Conservation (phyloP, 2,329 filamentous ascomycete species). For the Phyllosticta paracitricarpa region DNA sequence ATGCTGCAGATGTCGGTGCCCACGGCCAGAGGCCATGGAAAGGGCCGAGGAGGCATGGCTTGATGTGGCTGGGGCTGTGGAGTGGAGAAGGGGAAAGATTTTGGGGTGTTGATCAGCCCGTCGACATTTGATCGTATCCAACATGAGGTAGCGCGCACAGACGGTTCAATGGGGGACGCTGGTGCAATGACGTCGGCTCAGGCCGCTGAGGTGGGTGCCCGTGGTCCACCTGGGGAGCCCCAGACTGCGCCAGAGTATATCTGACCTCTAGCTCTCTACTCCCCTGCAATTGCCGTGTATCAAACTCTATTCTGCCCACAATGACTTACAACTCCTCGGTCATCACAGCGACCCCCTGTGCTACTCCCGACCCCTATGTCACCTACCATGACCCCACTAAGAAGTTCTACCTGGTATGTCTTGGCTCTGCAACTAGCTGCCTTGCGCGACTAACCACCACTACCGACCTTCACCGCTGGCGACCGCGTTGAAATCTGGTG, state of each 20-base stretch:
- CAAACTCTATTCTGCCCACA: conserved; percentile 1
- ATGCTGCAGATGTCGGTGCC: conserved; percentile 74
- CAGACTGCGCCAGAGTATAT: not conserved
- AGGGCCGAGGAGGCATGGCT: conserved; percentile 39
- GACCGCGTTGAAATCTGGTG: conserved; percentile 36
- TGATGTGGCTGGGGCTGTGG: not conserved
- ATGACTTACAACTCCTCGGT: conserved; percentile 29
- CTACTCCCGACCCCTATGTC: conserved; percentile 37
- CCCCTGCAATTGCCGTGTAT: not conserved
- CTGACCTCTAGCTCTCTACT: not conserved
- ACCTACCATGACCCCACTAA: conserved; percentile 25
- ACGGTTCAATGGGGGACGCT: not conserved
- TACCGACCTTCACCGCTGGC: conserved; percentile 34
- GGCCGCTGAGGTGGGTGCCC: not conserved
- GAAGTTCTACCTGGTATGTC: conserved; percentile 34
- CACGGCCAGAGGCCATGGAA: conserved; percentile 57
- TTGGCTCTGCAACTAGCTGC: not conserved
- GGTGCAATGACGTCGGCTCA: not conserved
- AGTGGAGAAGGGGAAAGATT: not conserved
- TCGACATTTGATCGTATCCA: not conserved
- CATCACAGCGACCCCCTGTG: conserved; percentile 30
- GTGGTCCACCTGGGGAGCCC: not conserved
- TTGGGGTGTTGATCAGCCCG: not conserved
- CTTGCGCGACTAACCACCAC: not conserved
- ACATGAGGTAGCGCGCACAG: not conserved